Evolutionary conservation across 768 basidiomycete genomes (phyloP).

Genomic region (Artomyces pyxidatus): DNA sequence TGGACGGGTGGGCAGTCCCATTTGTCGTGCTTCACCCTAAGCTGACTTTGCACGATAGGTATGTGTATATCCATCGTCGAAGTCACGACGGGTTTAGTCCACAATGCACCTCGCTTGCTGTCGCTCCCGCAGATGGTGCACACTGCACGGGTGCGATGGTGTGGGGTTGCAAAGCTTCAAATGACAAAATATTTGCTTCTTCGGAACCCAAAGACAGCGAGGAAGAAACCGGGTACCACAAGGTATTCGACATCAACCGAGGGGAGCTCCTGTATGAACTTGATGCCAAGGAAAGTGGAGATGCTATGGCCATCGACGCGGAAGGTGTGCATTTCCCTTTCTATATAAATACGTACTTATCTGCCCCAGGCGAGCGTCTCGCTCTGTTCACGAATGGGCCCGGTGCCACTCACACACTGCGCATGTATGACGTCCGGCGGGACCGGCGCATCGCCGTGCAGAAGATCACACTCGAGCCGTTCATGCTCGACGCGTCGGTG

Average conservation of each 20-base stretch:
- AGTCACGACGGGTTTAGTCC: background rate
- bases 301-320: conserved; percentile 12
- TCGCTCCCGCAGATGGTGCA: conserved; percentile 2
- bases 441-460: background rate
- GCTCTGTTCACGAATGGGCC: conserved; percentile 7
- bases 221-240: conserved; percentile 9
- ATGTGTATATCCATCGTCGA: background rate
- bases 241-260: conserved; percentile 8
- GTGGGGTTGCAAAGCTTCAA: conserved; percentile 9
- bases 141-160: conserved; percentile 11
- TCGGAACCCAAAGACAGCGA: conserved; percentile 8
- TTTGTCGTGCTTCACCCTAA: no score
- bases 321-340: conserved; percentile 2
- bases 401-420: background rate
- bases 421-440: conserved; percentile 12
- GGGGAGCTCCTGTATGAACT: conserved; percentile 2
- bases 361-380: conserved; percentile 2
- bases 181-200: conserved; percentile 12
- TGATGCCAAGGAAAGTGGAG: conserved; percentile 9
- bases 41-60: no score
- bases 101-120: background rate
- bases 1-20: no score
- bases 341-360: background rate
- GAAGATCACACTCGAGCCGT: background rate
- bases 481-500: background rate